Evolutionary conservation across 2,329 filamentous ascomycete species (phyloP).

Genomic region (Fusarium sarcochroum): DNA sequence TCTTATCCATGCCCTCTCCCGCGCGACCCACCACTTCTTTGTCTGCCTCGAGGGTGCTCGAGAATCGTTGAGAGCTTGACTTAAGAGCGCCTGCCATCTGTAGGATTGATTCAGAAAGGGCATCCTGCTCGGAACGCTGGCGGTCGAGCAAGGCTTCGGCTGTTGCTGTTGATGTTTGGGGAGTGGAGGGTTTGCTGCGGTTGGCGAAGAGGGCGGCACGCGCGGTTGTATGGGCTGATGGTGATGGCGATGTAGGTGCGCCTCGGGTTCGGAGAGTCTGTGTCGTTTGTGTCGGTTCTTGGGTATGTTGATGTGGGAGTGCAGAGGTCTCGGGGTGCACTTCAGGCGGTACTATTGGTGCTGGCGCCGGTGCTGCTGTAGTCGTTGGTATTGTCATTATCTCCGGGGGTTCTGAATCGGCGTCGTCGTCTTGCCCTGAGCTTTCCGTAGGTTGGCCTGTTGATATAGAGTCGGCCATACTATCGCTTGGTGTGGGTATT

Average conservation of each 20-base stretch:
- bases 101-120: slow-evolving; percentile 84
- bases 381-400: slow-evolving; percentile 41
- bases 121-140: slow-evolving; percentile 86
- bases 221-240: slow-evolving; percentile 53
- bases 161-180: slow-evolving; percentile 62
- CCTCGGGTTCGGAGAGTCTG: slow-evolving; percentile 55
- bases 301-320: slow-evolving; percentile 9
- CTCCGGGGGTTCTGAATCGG: slow-evolving; percentile 65
- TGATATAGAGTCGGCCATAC: slow-evolving; percentile 58
- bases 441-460: slow-evolving; percentile 44
- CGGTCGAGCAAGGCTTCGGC: slow-evolving; percentile 81
- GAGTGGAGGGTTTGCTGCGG: slow-evolving; percentile 54
- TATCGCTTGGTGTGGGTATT: slow-evolving; percentile 69
- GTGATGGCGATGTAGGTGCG: slow-evolving; percentile 36
- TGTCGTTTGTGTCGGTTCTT: slow-evolving; percentile 52
- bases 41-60: slow-evolving; percentile 77
- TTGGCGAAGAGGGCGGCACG: slow-evolving; percentile 62
- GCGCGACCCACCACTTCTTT: slow-evolving; percentile 81
- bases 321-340: slow-evolving; percentile 28
- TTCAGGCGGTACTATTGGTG: slow-evolving; percentile 21
- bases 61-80: slow-evolving; percentile 79
- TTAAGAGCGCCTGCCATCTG: slow-evolving; percentile 85
- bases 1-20: slow-evolving; percentile 81
- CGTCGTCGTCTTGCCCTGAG: slow-evolving; percentile 43
- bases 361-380: slow-evolving; percentile 27